Evolutionary conservation across 306 rosid species (phyloP), one percentile per base, ranked within the genome.

Genomic region (Gynostemma pentaphyllum): DNA sequence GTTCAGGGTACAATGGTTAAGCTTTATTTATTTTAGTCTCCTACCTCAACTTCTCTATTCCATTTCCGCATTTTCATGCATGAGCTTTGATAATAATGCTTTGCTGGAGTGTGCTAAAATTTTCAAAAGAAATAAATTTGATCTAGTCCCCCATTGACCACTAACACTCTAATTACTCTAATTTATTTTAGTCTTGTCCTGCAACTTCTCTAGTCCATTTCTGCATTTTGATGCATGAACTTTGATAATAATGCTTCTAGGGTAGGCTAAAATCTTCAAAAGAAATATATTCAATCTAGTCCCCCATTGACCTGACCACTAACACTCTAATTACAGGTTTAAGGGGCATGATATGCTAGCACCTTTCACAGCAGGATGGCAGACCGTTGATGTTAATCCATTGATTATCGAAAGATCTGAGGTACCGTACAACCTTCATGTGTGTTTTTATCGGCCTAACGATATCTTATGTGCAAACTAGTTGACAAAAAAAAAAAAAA

Each of bases 341-440:
- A 86, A 72, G 76, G 89, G 94, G 49, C 99, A 94, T 70, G 81
- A 76, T 67, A 88, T 94, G 97, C 99, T 94, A 68, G 99, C 97
- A 32, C 99, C 99, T 70, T 94, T 94, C 82, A 94, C 97, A n/a
- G 81, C 97, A 24, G 99, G 97, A 73, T 78, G 87, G 85, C 89
- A 84, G 72, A 69, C 77, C 52, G 12, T 74, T 44, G 90, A 86
- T 72, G 23, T 68, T 72, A 30, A 78, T 70, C 99, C 99, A 62
- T 69, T 88, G 67, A 15, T 94, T 65, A 84, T 94, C 67, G 99
- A 84, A 5, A 94, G 71, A 75, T 88, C 99, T 23, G 95, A 86
- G 97, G 83, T 78, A 5, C 59, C 42, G 45, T 62, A 71, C n/a
- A n/a, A n/a, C 63, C 19, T 8, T 68, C 64, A 32, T 57, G 46